phyloP scores from a whole-genome alignment of 306 rosid species.

The Senna tora region DNA sequence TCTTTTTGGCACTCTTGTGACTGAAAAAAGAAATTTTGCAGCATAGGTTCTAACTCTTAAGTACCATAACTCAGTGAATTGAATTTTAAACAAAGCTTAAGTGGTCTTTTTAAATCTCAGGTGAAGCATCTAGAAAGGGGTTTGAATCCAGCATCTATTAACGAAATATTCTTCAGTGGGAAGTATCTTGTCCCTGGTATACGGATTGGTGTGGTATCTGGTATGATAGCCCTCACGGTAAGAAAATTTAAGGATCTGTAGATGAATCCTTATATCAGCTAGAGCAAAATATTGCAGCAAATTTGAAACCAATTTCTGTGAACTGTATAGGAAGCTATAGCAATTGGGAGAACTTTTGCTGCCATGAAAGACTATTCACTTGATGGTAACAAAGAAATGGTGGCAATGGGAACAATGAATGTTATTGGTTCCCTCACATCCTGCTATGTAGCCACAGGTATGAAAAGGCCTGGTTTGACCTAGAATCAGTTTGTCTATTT shows the following conservation, averaged over 20 bases:
- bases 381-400: slow-evolving; percentile 94
- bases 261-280: too few species aligned
- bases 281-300: neutral
- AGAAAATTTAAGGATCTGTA: slow-evolving; percentile 8
- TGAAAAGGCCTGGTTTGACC: neutral
- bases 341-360: slow-evolving; percentile 95
- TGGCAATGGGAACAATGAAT: slow-evolving; percentile 91
- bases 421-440: slow-evolving; percentile 83
- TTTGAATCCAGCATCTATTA: slow-evolving; percentile 66
- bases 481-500: too few species aligned
- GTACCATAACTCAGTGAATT: too few species aligned
- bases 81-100: neutral
- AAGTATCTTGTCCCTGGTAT: slow-evolving; percentile 55
- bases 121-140: slow-evolving; percentile 59
- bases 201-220: slow-evolving; percentile 66
- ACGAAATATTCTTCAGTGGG: slow-evolving; percentile 67
- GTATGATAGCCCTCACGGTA: slow-evolving; percentile 81
- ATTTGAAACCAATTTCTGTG: neutral
- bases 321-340: slow-evolving; percentile 75
- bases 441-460: slow-evolving; percentile 82
- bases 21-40: too few species aligned
- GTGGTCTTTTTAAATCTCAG: slow-evolving; percentile 45
- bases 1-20: too few species aligned
- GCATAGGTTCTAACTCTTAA: neutral
- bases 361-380: slow-evolving; percentile 72